Evolutionary conservation across 2,329 filamentous ascomycete genomes (phyloP), one percentile per base, ranked within the genome.

Genomic region (Phyllosticta citriasiana): DNA sequence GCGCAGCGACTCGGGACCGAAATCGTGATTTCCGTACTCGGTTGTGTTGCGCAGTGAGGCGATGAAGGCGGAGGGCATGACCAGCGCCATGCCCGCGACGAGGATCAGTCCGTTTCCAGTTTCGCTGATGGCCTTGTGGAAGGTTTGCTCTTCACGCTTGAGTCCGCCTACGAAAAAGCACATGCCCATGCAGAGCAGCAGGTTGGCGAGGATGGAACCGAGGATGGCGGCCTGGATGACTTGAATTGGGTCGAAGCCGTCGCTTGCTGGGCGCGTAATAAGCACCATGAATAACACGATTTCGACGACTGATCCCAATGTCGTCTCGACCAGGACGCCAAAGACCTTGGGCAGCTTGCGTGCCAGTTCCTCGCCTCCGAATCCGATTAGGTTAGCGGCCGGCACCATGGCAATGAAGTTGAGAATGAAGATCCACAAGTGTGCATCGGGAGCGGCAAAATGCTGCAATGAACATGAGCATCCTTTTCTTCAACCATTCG

Each of bases 151-250:
- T 5, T 88, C 79, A 33, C 86, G 83, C 59, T 79, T 78, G 40
- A 93, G 65, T 8, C 91, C 90, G 51, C 89, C 89, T 24, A 85
- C 82, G 64, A 93, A 84, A 77, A 96, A 95, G 71, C 89, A 94
- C 58, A 87, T 69, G 0, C 91, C 91, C 26, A 95, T 75, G 66
- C 90, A 95, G 0, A 95, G 79, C 53, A 95, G 76, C 75, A 94
- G 82, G 33, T 91, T 95, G 12, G 91, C 89, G 35, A 96, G 73
- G 53, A 95, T 88, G 0, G 89, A 93, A 40, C 91, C 90, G 0
- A 95, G 76, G 60, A 95, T 92, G 26, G 91, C 90, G 59, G 89
- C 89, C 69, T 90, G 84, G 67, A 95, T 89, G 66, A 94, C 88
- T n/a, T 81, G 79, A 63, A 87, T 75, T 4, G 60, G 60, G 54